Evolutionary conservation across 2,329 filamentous ascomycete genomes (phyloP).

Genomic region (Allantophomopsis lycopodina): DNA sequence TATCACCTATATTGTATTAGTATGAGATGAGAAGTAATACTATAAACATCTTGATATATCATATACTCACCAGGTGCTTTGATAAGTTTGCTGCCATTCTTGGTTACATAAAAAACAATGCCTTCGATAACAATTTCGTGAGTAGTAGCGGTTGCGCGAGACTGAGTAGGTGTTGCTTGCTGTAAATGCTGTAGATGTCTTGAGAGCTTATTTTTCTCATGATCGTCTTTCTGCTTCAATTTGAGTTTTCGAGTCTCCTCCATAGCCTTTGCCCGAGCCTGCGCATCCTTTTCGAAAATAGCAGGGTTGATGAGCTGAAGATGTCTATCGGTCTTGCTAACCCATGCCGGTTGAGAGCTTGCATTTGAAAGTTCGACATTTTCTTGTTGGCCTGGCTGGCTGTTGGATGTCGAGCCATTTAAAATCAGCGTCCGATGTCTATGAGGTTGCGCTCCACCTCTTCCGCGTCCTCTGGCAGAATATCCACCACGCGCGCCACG

Average conservation of each 20-base stretch:
- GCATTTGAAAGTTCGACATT: background rate
- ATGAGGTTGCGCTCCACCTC: conserved; percentile 25
- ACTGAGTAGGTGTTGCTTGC: conserved; percentile 6
- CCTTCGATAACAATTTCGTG: conserved; percentile 58
- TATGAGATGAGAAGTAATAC: too few species aligned
- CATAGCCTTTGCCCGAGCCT: conserved; percentile 56
- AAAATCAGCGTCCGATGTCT: conserved; percentile 51
- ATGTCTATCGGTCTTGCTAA: conserved; percentile 62
- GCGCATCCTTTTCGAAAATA: conserved; percentile 61
- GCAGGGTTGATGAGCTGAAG: conserved; percentile 72
- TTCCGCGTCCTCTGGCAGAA: conserved; percentile 13
- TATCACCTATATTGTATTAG: conserved; percentile 34
- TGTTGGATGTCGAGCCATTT: conserved; percentile 24
- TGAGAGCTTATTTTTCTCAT: conserved; percentile 44
- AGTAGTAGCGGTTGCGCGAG: conserved; percentile 20
- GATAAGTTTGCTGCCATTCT: conserved; percentile 72
- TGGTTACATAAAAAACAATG: conserved; percentile 58
- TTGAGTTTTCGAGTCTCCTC: conserved; percentile 52
- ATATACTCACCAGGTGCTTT: conserved; percentile 49
- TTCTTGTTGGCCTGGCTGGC: background rate
- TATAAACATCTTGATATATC: too few species aligned
- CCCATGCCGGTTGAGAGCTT: conserved; percentile 34
- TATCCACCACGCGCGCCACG: conserved; percentile 12
- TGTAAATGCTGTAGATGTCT: conserved; percentile 26
- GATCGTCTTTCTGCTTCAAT: conserved; percentile 34